Base-by-base conservation (phyloP, 805 yeast genomes). In the Citeromyces matritensis region DNA sequence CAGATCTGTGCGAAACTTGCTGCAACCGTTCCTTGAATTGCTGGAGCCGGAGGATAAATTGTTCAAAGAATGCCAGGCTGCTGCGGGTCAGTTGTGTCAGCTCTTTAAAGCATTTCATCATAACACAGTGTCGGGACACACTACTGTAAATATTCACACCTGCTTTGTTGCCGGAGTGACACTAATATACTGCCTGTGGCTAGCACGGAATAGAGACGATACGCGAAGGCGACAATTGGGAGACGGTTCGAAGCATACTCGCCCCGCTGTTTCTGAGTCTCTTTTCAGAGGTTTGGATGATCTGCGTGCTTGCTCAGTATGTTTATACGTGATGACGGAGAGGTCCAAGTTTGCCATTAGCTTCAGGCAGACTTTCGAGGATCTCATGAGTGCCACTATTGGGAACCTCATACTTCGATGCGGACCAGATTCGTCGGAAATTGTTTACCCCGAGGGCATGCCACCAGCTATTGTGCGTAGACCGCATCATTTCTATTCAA, bases 151-250 rank as follows among this genome's bases (percentile, higher is more conserved):
- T 9, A 71, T 74, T 27, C 81, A 74, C 43, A 70, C 79, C 0
- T 72, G 69, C 8, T 74, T 74, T 44, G 73, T 70, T 31, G 80
- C 81, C 9, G 83, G 83, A 30, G 73, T 74, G 6, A 74, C 82
- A 1, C 51, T 74, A 24, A 65, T 73, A 6, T 74, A 74, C 41
- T 73, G 81, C 48, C 55, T 74, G 40, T 74, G 81, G 80, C 42
- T 74, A 27, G 68, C 75, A 10, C 63, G 78, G 45, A 74, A 74
- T 40, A 56, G 61, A 37, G 76, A 71, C 44, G 79, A 71, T 43
- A 55, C 60, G 55, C 57, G 70, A 40, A 55, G 78, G 41, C 63
- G 57, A 38, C 53, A 63, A 31, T 42, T 69, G 19, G 77, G 78
- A 12, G 77, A 70, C 42, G 62, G 53, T 28, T 66, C 73, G 9